A percentile compares a stretch with the other conserved stretches of the same genome.
Conservation (phyloP, 2,329 filamentous ascomycete species). For the Atkinsonella texensis region DNA sequence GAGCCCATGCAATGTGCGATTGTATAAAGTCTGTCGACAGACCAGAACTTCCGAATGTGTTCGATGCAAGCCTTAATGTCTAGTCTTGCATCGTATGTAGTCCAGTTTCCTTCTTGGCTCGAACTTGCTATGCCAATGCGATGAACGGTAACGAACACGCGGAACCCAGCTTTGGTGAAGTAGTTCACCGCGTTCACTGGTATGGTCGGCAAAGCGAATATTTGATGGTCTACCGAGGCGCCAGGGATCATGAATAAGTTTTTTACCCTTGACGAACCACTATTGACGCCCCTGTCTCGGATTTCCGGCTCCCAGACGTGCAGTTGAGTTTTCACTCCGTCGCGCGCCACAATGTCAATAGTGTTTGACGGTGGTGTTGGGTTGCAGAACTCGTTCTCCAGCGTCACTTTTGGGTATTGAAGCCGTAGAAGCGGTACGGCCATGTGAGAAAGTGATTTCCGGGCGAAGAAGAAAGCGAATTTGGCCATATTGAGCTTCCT, state of each 20-base stretch:
- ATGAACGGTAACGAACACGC: conserved; percentile 44
- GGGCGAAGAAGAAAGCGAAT: conserved; percentile 45
- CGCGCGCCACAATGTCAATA: conserved; percentile 35
- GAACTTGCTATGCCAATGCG: conserved; percentile 40
- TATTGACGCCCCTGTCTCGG: conserved; percentile 14
- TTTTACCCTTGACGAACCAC: conserved; percentile 17
- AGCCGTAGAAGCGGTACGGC: conserved; percentile 41
- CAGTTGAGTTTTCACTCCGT: conserved; percentile 40
- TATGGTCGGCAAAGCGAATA: conserved; percentile 51
- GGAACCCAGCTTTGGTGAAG: conserved; percentile 47
- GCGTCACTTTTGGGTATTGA: conserved; percentile 36
- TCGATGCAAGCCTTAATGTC: conserved; percentile 46
- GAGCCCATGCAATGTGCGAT: conserved; percentile 54
- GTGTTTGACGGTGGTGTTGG: conserved; percentile 31
- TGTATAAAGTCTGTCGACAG: conserved; percentile 35
- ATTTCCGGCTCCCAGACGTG: conserved; percentile 45
- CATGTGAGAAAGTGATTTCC: conserved; percentile 39
- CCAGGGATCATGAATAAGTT: conserved; percentile 51
- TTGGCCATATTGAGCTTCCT: conserved; percentile 32
- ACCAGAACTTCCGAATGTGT: conserved; percentile 32
- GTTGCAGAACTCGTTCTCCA: conserved; percentile 40
- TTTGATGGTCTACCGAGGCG: conserved; percentile 50
- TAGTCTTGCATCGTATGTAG: conserved; percentile 46
- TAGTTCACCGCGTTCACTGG: conserved; percentile 52
- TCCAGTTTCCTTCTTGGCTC: conserved; percentile 39